Base-by-base conservation (phyloP, 2,329 filamentous ascomycete species). In the Aureobasidium vineae region DNA sequence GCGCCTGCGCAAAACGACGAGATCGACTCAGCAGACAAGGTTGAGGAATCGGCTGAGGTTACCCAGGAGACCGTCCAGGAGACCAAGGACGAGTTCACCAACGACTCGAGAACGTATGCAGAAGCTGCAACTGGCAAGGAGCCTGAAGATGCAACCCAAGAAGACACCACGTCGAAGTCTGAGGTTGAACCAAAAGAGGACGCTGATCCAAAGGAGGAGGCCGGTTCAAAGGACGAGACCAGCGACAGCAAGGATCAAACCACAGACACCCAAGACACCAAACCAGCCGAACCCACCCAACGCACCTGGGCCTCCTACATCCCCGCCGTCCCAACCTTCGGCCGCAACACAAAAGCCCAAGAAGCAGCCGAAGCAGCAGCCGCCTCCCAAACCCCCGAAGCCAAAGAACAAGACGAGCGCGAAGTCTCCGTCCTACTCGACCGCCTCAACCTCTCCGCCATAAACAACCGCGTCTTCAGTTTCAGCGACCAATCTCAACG, bases 391-490 rank as follows among this genome's bases (percentile, higher is more conserved):
- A 73, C 77, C 23, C 69, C 72, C n/a, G 75, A 77, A 57, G 75
- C 75, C 26, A 73, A 73, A 33, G 75, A 83, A 67, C 81, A 84
- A 71, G 87, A 92, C 73, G 81, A 88, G 68, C 82, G 86, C 65
- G 95, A 97, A 72, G 86, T 98, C 68, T 86, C 86, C 45, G 84
- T 86, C 36, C 86, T 97, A 26, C 88, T 99, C 33, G 90, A 96
- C 73, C 86, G 90, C 52, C 84, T 99, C 68, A 93, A 96, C 74
- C 86, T 96, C 38, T 86, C 90, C 5, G 90, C 91, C 6, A 85
- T 89, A 70, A 93, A 96, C 81, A 95, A 96, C 79, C 89, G 88
- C 67, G 91, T 91, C 68, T 91, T 97, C 77, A 89, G 88, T 15
- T 85, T 97, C 66, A 91, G 90, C n/a, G 85, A 87, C 67, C 92